phyloP scores from a whole-genome alignment of 108 stramenopile species.

The Fistulifera pelliculosa region DNA sequence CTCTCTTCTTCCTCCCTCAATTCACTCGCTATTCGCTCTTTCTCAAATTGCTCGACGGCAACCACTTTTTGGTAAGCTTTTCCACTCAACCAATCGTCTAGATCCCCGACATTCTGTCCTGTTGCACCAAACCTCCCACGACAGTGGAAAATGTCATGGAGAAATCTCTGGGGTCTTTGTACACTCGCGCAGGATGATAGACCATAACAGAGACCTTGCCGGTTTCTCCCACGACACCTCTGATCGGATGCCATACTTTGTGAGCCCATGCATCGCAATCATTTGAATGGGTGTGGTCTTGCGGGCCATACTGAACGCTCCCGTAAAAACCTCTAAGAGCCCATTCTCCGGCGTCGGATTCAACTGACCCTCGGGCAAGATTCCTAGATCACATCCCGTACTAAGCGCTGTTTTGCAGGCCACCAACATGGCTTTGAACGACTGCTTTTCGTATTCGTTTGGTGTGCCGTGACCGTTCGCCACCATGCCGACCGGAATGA shows the following conservation, averaged over 20 bases:
- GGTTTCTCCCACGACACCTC: slow-evolving; percentile 23
- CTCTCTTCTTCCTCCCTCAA: too few species aligned
- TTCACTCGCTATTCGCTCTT: too few species aligned
- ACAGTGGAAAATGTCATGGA: slow-evolving; percentile 55
- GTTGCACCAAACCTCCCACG: slow-evolving; percentile 68
- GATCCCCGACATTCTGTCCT: slow-evolving; percentile 48
- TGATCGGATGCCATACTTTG: slow-evolving; percentile 52
- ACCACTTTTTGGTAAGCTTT: too few species aligned
- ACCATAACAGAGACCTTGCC: slow-evolving; percentile 27
- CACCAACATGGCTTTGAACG: slow-evolving; percentile 59
- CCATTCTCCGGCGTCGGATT: slow-evolving; percentile 72
- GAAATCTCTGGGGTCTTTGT: slow-evolving; percentile 54
- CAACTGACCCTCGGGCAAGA: slow-evolving; percentile 79
- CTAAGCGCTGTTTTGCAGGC: slow-evolving; percentile 50
- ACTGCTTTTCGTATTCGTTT: slow-evolving; percentile 61
- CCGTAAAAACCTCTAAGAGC: slow-evolving; percentile 54
- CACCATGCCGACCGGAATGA: slow-evolving; percentile 77
- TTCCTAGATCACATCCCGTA: slow-evolving; percentile 77
- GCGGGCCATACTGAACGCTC: slow-evolving; percentile 61
- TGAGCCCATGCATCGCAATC: slow-evolving; percentile 68
- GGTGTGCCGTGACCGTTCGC: slow-evolving; percentile 63
- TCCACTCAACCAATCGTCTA: slow-evolving; percentile 13
- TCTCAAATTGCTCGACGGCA: too few species aligned
- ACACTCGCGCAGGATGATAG: slow-evolving; percentile 47
- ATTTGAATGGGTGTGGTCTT: slow-evolving; percentile 66